A percentile compares a stretch with the other conserved stretches of the same genome.
Conservation (phyloP, 116 monocot species). For the Trichopus zeylanicus region DNA sequence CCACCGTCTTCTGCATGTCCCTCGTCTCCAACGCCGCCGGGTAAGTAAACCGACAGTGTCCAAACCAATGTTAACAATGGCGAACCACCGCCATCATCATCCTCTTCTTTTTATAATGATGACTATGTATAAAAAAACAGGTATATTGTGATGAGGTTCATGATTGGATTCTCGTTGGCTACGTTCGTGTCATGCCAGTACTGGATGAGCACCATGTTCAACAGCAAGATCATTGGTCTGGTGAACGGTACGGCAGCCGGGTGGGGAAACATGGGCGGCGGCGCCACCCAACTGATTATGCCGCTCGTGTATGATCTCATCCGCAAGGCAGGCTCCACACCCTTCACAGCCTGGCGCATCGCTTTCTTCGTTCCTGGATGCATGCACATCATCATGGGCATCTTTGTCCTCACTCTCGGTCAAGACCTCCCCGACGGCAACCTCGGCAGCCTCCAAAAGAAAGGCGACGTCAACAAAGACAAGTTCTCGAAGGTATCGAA, state of each 20-base stretch:
- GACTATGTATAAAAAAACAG: too few species aligned
- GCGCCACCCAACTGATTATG: constrained; percentile 32
- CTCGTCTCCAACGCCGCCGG: neutral
- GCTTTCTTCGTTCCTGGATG: constrained; percentile 7
- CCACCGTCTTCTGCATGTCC: constrained; percentile 6
- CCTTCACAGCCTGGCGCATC: constrained; percentile 9
- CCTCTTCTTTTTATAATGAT: too few species aligned
- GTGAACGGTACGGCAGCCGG: constrained; percentile 67
- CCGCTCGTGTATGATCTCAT: constrained; percentile 58
- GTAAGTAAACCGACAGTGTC: too few species aligned
- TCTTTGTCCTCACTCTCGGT: constrained; percentile 1
- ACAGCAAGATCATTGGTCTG: constrained; percentile 43
- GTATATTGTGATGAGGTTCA: constrained; percentile 45
- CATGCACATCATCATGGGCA: constrained; percentile 15
- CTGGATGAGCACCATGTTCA: constrained; percentile 93
- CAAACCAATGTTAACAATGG: too few species aligned
- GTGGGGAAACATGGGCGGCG: constrained; percentile 68
- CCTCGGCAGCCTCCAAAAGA: neutral
- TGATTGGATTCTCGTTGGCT: constrained; percentile 53
- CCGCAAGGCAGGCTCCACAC: constrained; percentile 24
- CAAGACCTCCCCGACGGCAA: constrained; percentile 16
- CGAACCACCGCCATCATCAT: too few species aligned
- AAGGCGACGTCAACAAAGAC: neutral
- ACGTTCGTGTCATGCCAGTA: constrained; percentile 42
- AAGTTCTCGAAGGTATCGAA: constrained; percentile 2